Conservation (phyloP, 768 basidiomycete species). For the Termitomyces sp. region DNA sequence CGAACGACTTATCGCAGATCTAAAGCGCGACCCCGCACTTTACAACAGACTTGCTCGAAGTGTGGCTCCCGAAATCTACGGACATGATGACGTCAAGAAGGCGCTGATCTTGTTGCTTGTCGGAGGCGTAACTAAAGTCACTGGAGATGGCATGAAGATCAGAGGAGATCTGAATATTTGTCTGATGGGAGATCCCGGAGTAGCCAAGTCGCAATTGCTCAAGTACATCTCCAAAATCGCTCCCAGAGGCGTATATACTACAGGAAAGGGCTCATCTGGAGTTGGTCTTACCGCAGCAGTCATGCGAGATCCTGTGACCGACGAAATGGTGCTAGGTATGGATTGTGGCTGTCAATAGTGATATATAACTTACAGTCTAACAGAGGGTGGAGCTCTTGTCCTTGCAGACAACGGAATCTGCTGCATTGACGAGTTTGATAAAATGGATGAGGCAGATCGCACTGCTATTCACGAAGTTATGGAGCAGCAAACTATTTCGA, state of each 20-base stretch:
- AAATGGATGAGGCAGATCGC: constrained; percentile 98
- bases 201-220: constrained; percentile 93
- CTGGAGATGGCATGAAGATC: constrained; percentile 98
- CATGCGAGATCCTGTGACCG: constrained; percentile 98
- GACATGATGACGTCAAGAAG: constrained; percentile 96
- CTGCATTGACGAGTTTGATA: constrained; percentile 99
- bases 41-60: constrained; percentile 88
- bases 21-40: constrained; percentile 72
- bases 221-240: constrained; percentile 99
- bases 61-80: constrained; percentile 98
- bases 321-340: constrained; percentile 98
- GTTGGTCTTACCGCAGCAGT: constrained; percentile 99
- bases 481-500: constrained; percentile 99
- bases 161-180: constrained; percentile 97
- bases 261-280: constrained; percentile 96
- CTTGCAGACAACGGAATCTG: constrained; percentile 99
- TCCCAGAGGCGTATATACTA: constrained; percentile 96
- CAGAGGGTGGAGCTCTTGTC: constrained; percentile 99
- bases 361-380: constrained; percentile 1
- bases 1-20: constrained; percentile 57
- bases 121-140: constrained; percentile 92
- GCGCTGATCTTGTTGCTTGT: constrained; percentile 89
- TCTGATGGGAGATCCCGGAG: constrained; percentile 99
- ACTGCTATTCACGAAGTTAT: constrained; percentile 99
- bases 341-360: constrained; percentile 5